These are phyloP conservation scores for Eragrostis tef DNA, from an alignment of 202 grass and related monocot genomes.

Conservation along the genomic window DNA sequence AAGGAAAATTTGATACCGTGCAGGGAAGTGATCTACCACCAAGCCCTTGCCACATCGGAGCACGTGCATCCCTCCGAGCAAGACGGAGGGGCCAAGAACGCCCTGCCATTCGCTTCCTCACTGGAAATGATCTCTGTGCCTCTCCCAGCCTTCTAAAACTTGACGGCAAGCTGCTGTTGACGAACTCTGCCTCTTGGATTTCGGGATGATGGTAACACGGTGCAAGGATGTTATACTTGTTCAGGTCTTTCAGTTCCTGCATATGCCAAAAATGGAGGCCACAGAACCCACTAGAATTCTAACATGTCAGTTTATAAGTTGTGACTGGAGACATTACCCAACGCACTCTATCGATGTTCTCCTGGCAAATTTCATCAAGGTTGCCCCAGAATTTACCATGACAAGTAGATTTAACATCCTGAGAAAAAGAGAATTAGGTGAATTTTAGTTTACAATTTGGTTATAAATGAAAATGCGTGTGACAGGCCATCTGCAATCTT, in stretches of 20 bases:
- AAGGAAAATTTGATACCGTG: constrained; percentile 48
- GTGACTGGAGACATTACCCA: constrained; percentile 49
- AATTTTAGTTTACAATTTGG: background rate
- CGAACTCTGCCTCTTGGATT: constrained; percentile 53
- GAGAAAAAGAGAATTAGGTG: constrained; percentile 24
- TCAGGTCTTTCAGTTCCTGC: constrained; percentile 78
- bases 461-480: background rate
- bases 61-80: constrained; percentile 47
- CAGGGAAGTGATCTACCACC: constrained; percentile 71
- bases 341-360: constrained; percentile 53
- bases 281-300: background rate
- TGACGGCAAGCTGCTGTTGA: constrained; percentile 56
- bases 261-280: constrained; percentile 24
- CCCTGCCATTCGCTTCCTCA: constrained; percentile 91
- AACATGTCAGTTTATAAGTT: background rate
- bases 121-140: constrained; percentile 60
- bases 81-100: constrained; percentile 75
- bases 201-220: constrained; percentile 81
- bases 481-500: background rate
- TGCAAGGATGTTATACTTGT: constrained; percentile 82
- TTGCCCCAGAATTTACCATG: constrained; percentile 62
- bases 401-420: constrained; percentile 66
- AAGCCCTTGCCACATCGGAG: constrained; percentile 72
- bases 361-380: constrained; percentile 51
- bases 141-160: constrained; percentile 87